These are phyloP conservation scores for Paraphaeosphaeria minitans DNA, from an alignment of 2,329 filamentous ascomycete species.

Conservation along the genomic window DNA sequence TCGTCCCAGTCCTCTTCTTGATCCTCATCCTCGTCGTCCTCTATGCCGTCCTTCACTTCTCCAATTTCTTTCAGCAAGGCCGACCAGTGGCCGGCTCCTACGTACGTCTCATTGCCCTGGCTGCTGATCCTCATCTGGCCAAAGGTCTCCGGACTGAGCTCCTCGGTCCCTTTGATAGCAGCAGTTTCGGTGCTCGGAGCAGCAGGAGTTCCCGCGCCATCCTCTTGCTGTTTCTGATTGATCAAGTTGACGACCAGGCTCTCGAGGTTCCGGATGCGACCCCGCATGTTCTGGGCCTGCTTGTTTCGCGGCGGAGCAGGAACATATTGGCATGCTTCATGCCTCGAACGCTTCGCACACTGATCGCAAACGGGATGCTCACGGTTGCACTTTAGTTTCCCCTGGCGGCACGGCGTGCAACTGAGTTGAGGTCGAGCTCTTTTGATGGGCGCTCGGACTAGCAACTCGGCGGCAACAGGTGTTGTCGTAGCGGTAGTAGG, in stretches of 20 bases:
- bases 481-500: neutral
- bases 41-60: constrained; percentile 34
- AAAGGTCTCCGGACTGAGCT: constrained; percentile 22
- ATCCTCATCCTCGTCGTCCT: constrained; percentile 24
- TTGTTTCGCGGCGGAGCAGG: constrained; percentile 30
- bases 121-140: constrained; percentile 26
- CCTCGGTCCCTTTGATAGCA: constrained; percentile 7
- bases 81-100: constrained; percentile 34
- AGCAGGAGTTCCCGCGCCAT: neutral
- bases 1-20: constrained; percentile 27
- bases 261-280: constrained; percentile 35
- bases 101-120: constrained; percentile 26
- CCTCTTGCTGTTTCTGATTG: constrained; percentile 32
- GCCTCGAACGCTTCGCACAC: constrained; percentile 31
- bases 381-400: constrained; percentile 38
- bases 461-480: constrained; percentile 13
- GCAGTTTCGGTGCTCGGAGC: neutral
- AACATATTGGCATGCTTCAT: constrained; percentile 30
- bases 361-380: constrained; percentile 37
- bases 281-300: constrained; percentile 37
- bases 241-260: constrained; percentile 36
- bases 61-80: constrained; percentile 34
- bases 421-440: constrained; percentile 32
- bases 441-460: constrained; percentile 26
- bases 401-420: constrained; percentile 34